Conservation (phyloP, 352 stramenopile species). For the Phytophthora cryptogea region DNA sequence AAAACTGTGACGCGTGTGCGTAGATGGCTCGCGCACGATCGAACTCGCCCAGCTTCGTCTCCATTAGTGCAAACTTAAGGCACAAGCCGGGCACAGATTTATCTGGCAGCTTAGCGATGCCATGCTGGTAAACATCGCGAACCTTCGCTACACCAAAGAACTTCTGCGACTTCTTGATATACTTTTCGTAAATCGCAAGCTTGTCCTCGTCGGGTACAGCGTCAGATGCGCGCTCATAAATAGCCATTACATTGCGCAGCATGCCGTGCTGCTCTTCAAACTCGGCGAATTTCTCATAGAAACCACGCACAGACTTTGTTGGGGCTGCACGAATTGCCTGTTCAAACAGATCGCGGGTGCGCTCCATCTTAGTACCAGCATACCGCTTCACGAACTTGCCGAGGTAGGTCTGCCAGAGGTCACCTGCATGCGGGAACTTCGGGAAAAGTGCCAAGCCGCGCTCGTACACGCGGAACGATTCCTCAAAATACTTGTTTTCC, state of each 20-base stretch:
- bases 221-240: slow-evolving; percentile 95
- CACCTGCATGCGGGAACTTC: slow-evolving; percentile 94
- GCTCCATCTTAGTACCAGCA: slow-evolving; percentile 95
- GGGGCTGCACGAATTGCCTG: slow-evolving; percentile 89
- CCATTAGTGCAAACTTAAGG: slow-evolving; percentile 96
- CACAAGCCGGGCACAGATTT: slow-evolving; percentile 92
- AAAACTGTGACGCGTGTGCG: slow-evolving; percentile 96
- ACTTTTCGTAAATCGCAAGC: slow-evolving; percentile 94
- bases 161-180: slow-evolving; percentile 95
- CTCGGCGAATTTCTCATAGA: slow-evolving; percentile 90
- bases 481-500: slow-evolving; percentile 98
- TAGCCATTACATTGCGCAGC: slow-evolving; percentile 94
- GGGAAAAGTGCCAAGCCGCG: slow-evolving; percentile 76
- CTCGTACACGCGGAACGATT: slow-evolving; percentile 95
- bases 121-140: slow-evolving; percentile 96
- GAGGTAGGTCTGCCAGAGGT: slow-evolving; percentile 97
- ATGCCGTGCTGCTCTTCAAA: slow-evolving; percentile 98
- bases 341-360: slow-evolving; percentile 97
- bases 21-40: slow-evolving; percentile 96
- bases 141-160: slow-evolving; percentile 97
- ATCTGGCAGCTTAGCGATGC: slow-evolving; percentile 94
- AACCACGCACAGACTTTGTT: slow-evolving; percentile 84
- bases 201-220: slow-evolving; percentile 89
- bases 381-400: slow-evolving; percentile 96
- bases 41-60: slow-evolving; percentile 96